phyloP scores from a whole-genome alignment of 805 yeast genomes.

The Candida qinlingensis region DNA sequence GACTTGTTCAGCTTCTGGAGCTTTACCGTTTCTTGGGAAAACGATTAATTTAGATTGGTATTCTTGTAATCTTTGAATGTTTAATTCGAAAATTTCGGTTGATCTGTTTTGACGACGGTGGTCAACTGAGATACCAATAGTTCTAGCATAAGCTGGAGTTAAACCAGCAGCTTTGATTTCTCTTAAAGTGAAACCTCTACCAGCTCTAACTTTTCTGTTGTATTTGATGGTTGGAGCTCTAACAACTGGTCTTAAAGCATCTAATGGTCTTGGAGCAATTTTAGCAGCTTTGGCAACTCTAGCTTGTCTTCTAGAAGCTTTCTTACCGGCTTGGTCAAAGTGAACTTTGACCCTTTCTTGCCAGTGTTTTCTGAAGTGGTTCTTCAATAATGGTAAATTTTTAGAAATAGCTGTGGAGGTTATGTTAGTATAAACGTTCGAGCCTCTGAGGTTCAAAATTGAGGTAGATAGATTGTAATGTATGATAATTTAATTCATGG shows the following conservation, averaged over 20 bases:
- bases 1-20: constrained; percentile 77
- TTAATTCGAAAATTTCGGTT: constrained; percentile 88
- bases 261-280: constrained; percentile 97
- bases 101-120: constrained; percentile 99
- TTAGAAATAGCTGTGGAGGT: constrained; percentile 78
- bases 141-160: constrained; percentile 92
- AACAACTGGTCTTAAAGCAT: constrained; percentile 93
- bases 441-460: background rate
- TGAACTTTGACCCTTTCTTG: constrained; percentile 99
- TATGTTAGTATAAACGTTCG: constrained; percentile 24
- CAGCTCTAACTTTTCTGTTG: constrained; percentile 99
- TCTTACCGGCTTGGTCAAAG: constrained; percentile 99
- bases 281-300: constrained; percentile 92
- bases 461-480: background rate
- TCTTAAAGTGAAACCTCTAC: constrained; percentile 98
- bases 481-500: too few species aligned
- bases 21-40: constrained; percentile 88
- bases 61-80: constrained; percentile 94
- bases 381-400: constrained; percentile 98
- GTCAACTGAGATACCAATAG: constrained; percentile 98
- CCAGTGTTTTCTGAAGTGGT: constrained; percentile 99
- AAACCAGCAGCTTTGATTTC: constrained; percentile 98
- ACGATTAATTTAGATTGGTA: constrained; percentile 94
- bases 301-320: constrained; percentile 92
- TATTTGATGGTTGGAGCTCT: constrained; percentile 98